Percentiles rank a stretch among this genome's conserved stretches.
Conservation (phyloP, 2,329 filamentous ascomycete species). For the Allantophomopsis cytisporea region DNA sequence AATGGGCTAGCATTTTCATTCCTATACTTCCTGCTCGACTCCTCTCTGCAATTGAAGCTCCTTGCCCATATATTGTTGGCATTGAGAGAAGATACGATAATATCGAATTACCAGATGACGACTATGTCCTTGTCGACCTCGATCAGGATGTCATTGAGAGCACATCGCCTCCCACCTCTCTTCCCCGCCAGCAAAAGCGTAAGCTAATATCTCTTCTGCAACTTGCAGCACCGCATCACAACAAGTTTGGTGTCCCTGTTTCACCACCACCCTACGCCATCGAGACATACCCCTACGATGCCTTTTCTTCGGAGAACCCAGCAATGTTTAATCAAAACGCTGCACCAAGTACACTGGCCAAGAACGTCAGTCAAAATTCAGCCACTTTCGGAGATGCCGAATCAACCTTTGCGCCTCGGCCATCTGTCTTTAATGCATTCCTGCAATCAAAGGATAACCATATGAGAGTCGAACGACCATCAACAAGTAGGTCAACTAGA, state of each 20-base stretch:
- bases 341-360: conserved; percentile 59
- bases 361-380: conserved; percentile 82
- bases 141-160: conserved; percentile 86
- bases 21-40: conserved; percentile 79
- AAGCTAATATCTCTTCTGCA: conserved; percentile 85
- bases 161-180: conserved; percentile 58
- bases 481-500: conserved; percentile 53
- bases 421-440: conserved; percentile 85
- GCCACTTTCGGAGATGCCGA: conserved; percentile 63
- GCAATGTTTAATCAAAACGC: conserved; percentile 65
- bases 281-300: conserved; percentile 82
- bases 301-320: conserved; percentile 77
- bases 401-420: conserved; percentile 28
- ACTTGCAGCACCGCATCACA: conserved; percentile 78
- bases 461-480: conserved; percentile 59
- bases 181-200: conserved; percentile 79
- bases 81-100: conserved; percentile 86
- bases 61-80: conserved; percentile 93
- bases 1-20: conserved; percentile 91
- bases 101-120: conserved; percentile 79
- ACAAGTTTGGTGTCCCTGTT: conserved; percentile 71
- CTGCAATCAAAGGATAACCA: conserved; percentile 58
- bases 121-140: conserved; percentile 88
- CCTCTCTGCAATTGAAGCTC: conserved; percentile 82
- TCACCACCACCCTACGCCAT: conserved; percentile 87